phyloP scores from a whole-genome alignment of 495 filamentous ascomycete genomes.

The Rhizodiscina lignyota region DNA sequence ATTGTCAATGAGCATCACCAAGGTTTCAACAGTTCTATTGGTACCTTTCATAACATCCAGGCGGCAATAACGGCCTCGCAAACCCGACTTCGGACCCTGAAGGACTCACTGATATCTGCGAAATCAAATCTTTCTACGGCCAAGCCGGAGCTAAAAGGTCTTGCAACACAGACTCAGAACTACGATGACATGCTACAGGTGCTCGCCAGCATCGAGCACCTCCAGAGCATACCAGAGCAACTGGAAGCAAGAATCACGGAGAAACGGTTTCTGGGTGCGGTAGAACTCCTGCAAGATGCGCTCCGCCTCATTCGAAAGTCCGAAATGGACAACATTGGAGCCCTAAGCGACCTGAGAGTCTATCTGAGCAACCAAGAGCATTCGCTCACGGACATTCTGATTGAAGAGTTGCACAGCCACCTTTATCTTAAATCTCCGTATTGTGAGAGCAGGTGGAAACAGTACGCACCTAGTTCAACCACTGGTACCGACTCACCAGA shows the following conservation, averaged over 20 bases:
- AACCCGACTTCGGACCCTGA: conserved; percentile 62
- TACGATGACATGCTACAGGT: conserved; percentile 85
- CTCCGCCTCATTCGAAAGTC: conserved; percentile 66
- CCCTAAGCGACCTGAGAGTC: conserved; percentile 65
- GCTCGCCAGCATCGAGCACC: conserved; percentile 68
- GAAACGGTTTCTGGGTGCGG: conserved; percentile 84
- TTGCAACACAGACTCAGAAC: conserved; percentile 69
- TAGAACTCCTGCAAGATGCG: conserved; percentile 79
- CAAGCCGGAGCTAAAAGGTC: conserved; percentile 78
- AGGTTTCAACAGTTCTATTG: conserved; percentile 97
- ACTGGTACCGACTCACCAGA: conserved; percentile 7
- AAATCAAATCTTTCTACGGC: conserved; percentile 69
- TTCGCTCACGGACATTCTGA: conserved; percentile 78
- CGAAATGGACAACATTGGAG: conserved; percentile 83
- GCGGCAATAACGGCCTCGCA: conserved; percentile 81
- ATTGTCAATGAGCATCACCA: conserved; percentile 99
- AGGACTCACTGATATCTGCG: conserved; percentile 65
- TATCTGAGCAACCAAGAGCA: conserved; percentile 90
- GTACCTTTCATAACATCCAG: conserved; percentile 97
- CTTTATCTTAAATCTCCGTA: conserved; percentile 94
- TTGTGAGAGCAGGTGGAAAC: conserved; percentile 87
- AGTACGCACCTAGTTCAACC: conserved; percentile 24
- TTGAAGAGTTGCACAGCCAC: conserved; percentile 94
- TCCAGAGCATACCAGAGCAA: conserved; percentile 82
- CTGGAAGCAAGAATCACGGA: conserved; percentile 88